Conservation (phyloP, 2,329 filamentous ascomycete genomes). For the Cladosporium oxysporum region DNA sequence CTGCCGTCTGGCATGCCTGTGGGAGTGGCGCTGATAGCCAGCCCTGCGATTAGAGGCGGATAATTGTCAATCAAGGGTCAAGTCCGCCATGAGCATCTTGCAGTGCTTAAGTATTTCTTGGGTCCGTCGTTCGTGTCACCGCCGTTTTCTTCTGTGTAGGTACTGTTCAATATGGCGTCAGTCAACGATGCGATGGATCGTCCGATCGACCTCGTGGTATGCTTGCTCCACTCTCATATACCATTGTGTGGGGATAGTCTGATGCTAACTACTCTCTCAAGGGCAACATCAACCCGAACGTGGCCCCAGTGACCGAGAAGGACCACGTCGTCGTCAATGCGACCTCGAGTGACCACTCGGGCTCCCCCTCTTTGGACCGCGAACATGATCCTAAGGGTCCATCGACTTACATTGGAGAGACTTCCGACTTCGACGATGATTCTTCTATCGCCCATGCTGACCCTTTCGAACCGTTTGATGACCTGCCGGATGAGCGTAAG, state of each 20-base stretch:
- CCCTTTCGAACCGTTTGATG: conserved; percentile 46
- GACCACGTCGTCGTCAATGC: conserved; percentile 35
- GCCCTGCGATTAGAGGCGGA: neutral
- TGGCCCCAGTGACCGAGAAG: conserved; percentile 40
- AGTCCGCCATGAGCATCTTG: neutral
- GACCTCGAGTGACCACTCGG: neutral
- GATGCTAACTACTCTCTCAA: neutral
- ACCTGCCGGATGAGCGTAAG: conserved; percentile 47
- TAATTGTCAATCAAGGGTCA: neutral
- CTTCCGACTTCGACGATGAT: conserved; percentile 31
- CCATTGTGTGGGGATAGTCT: neutral
- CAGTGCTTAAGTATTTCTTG: conserved; percentile 4
- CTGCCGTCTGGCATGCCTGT: neutral
- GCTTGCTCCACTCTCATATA: conserved; percentile 2
- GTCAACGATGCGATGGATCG: conserved; percentile 38
- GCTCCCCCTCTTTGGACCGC: conserved; percentile 24
- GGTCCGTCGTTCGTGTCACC: neutral
- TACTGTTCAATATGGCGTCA: conserved; percentile 26
- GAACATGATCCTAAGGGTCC: conserved; percentile 30
- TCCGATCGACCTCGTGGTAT: conserved; percentile 36
- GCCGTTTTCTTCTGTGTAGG: neutral
- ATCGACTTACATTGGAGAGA: conserved; percentile 31
- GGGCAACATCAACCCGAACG: conserved; percentile 36
- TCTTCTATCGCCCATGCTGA: conserved; percentile 36
- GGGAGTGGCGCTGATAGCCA: neutral